Evolutionary conservation across 768 basidiomycete genomes (phyloP), one percentile per base, ranked within the genome.

Genomic region (Tulasnella sp.): DNA sequence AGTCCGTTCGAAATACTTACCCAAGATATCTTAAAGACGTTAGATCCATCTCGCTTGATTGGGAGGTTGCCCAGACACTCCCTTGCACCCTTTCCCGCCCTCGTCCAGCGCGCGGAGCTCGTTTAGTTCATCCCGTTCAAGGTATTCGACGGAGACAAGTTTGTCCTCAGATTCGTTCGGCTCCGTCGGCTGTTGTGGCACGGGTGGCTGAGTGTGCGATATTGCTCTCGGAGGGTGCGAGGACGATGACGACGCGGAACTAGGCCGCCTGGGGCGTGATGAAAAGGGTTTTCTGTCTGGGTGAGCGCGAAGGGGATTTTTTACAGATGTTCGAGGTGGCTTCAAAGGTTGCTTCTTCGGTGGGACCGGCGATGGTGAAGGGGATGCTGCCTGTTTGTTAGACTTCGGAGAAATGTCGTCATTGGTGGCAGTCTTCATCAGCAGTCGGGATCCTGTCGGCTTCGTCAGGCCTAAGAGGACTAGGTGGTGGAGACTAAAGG

Each of bases 371-470:
- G 62, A 74, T 44, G 27, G 78, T 5, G 71, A 79, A 74, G 34
- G 71, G 5, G 78, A 77, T 40, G 40, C 76, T 18, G 34, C 48
- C 39, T 36, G 76, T 31, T 68, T 68, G 27, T 5, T 68, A 14
- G 62, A 62, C 21, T 21, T 62, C 27, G 34, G 76, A 58, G 34
- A 77, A 27, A 38, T 52, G 76, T 48, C 76, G 52, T 56, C 48
- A 27, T 58, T 21, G 24, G 58, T 21, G 9, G 58, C 18, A 62
- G 24, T 71, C 62, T 42, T 78, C 71, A 31, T 44, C 68, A 16
- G 77, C 40, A 27, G 77, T 78, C 12, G 58, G 77, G 19, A 81
- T 81, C 34, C 19, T 46, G 19, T 80, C 77, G 34, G 58, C 81
- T 4, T 81, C 82, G n/a, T 78, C 77, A 39, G 77, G 77, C 8